Evolutionary conservation across 495 filamentous ascomycete species (phyloP), one percentile per base, ranked within the genome.

Genomic region (Talaromyces nanjingensis): DNA sequence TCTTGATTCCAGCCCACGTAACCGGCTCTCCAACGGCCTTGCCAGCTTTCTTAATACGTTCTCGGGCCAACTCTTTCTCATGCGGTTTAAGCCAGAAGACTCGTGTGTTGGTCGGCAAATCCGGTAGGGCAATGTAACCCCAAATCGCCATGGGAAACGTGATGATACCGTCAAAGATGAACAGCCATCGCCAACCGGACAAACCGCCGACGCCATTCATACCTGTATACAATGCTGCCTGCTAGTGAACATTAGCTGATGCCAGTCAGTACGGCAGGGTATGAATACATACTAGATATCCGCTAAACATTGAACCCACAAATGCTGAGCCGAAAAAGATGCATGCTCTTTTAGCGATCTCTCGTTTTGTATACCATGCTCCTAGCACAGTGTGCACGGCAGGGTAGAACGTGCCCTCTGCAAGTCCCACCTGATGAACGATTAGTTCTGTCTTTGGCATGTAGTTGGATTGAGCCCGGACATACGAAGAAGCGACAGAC

Each of bases 91-190:
- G 11, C 34, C 37, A 60, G 49, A 92, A 77, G 79, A 89, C 90
- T 5, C 72, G 73, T 0, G 89, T 89, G 58, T 89, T 92, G 42
- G 84, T 77, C 25, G 90, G 90, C 63, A 91, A 87, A 72, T 93
- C 87, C 1, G 90, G 90, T 20, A 93, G 72, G 31, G 90, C 76
- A 63, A 88, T 86, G 54, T 74, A 84, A 18, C 83, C 78, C 18
- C 68, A 52, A 20, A 75, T 34, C 25, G 73, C 74, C 12, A 76
- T 68, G 18, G 65, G 63, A 68, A 76, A 71, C 9, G 74, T 75
- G 29, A 70, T 67, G 14, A 71, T 20, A 66, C 78, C 67, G 71
- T 86, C 86, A 25, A 89, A 76, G 53, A 89, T 88, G 63, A 89
- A 89, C 60, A 89, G 87, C 83, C 87, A 89, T 4, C 81, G 75